Conservation (phyloP, 495 filamentous ascomycete species). For the Penicillium lagena region DNA sequence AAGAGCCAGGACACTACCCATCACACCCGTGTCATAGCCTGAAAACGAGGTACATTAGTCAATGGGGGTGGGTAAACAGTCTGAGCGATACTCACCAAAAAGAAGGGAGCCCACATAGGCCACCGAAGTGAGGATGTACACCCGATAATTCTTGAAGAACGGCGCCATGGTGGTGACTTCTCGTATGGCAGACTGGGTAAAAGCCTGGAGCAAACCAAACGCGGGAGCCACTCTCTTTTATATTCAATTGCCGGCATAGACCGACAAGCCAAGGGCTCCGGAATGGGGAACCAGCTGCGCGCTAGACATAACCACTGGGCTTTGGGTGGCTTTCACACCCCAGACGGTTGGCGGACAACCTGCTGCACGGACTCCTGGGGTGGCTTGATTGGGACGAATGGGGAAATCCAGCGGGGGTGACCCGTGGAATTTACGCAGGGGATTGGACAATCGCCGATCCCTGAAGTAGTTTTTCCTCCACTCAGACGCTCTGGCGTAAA, state of each 20-base stretch:
- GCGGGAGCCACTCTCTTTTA: background rate
- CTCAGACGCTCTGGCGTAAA: constrained; percentile 1
- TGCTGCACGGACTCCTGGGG: background rate
- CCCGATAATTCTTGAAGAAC: constrained; percentile 46
- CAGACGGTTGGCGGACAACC: constrained; percentile 1
- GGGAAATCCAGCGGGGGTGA: constrained; percentile 13
- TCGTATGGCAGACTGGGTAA: background rate
- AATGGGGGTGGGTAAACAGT: background rate
- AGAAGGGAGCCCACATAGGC: constrained; percentile 49
- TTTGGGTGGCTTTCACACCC: background rate
- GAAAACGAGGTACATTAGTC: background rate
- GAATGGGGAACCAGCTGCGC: background rate
- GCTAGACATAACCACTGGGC: background rate
- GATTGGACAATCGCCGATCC: constrained; percentile 2
- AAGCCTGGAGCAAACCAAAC: background rate
- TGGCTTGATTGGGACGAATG: constrained; percentile 8
- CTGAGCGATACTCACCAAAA: constrained; percentile 33
- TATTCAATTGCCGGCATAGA: background rate
- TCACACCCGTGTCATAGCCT: constrained; percentile 54
- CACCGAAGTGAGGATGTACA: constrained; percentile 48
- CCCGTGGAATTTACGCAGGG: background rate
- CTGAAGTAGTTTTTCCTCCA: constrained; percentile 15
- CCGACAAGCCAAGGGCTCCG: background rate
- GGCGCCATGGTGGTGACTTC: constrained; percentile 3
- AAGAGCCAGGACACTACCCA: constrained; percentile 50